Conservation (phyloP, 2,329 filamentous ascomycete species). For the Clonostachys byssicola region DNA sequence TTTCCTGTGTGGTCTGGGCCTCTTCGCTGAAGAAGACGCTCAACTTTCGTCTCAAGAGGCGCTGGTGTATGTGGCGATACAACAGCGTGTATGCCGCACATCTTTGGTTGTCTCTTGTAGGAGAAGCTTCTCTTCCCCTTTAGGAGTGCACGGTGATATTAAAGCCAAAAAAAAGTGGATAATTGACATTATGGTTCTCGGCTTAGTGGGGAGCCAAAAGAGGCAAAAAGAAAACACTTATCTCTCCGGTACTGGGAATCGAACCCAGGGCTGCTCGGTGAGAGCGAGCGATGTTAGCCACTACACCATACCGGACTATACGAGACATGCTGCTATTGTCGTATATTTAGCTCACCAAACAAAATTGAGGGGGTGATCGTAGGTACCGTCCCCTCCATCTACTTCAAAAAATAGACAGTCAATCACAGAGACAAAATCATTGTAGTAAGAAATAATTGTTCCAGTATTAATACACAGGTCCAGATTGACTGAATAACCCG, state of each 20-base stretch:
- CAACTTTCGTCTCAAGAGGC: no score
- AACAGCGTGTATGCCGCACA: conserved; percentile 59
- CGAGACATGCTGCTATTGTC: not conserved
- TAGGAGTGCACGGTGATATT: not conserved
- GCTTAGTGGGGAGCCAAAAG: not conserved
- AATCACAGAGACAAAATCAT: no score
- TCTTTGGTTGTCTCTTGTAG: conserved; percentile 15
- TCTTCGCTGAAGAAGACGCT: no score
- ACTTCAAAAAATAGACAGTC: no score
- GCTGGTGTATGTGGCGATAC: conserved; percentile 25
- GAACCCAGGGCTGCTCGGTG: conserved; percentile 13
- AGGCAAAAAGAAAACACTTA: not conserved
- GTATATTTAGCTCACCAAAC: not conserved
- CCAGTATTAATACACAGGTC: no score
- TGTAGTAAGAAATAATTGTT: no score
- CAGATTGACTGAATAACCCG: no score
- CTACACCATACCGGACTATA: conserved; percentile 23
- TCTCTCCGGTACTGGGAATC: conserved; percentile 12
- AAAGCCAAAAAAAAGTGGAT: not conserved
- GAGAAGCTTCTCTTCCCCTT: not conserved
- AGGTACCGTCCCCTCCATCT: no score
- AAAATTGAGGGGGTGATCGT: not conserved
- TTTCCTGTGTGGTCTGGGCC: conserved; percentile 45
- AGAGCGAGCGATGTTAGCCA: conserved; percentile 27
- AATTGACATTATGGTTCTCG: not conserved